Conservation (phyloP, 768 basidiomycete species). For the Panellus pusillus region DNA sequence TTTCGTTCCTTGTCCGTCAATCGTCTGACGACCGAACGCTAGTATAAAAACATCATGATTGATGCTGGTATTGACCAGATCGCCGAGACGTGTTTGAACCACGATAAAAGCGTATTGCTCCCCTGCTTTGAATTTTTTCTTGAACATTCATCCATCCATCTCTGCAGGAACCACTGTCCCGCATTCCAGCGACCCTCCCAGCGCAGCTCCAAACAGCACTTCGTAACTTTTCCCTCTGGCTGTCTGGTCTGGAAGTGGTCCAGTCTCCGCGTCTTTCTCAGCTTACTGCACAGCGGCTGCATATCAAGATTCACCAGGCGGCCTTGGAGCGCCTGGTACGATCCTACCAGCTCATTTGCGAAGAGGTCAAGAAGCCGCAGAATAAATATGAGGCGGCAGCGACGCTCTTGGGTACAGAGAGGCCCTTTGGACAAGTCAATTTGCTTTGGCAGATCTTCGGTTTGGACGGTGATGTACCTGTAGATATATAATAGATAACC, state of each 20-base stretch:
- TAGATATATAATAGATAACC: neutral
- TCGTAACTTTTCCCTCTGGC: slow-evolving; percentile 76
- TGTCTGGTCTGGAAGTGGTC: slow-evolving; percentile 78
- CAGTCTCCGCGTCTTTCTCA: slow-evolving; percentile 78
- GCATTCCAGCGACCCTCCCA: slow-evolving; percentile 64
- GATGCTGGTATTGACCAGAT: slow-evolving; percentile 56
- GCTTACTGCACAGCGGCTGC: slow-evolving; percentile 66
- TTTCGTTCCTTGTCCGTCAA: neutral
- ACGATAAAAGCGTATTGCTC: slow-evolving; percentile 39
- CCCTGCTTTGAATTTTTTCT: neutral
- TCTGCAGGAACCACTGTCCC: slow-evolving; percentile 68
- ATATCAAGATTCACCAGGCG: slow-evolving; percentile 70
- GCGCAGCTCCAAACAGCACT: slow-evolving; percentile 62
- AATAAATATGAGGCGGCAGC: slow-evolving; percentile 91
- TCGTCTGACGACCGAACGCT: neutral
- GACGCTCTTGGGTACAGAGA: slow-evolving; percentile 77
- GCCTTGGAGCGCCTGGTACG: slow-evolving; percentile 67
- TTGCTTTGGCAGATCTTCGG: slow-evolving; percentile 80
- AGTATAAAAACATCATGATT: slow-evolving; percentile 51
- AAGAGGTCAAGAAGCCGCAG: slow-evolving; percentile 69
- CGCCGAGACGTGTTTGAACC: slow-evolving; percentile 42
- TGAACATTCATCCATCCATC: neutral
- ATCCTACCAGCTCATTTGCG: slow-evolving; percentile 74
- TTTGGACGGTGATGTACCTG: slow-evolving; percentile 43
- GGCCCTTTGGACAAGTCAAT: slow-evolving; percentile 80